A percentile compares a stretch with the other conserved stretches of the same genome.
phyloP scores from a whole-genome alignment of 2,329 filamentous ascomycete genomes.

The Nothophoma quercina region DNA sequence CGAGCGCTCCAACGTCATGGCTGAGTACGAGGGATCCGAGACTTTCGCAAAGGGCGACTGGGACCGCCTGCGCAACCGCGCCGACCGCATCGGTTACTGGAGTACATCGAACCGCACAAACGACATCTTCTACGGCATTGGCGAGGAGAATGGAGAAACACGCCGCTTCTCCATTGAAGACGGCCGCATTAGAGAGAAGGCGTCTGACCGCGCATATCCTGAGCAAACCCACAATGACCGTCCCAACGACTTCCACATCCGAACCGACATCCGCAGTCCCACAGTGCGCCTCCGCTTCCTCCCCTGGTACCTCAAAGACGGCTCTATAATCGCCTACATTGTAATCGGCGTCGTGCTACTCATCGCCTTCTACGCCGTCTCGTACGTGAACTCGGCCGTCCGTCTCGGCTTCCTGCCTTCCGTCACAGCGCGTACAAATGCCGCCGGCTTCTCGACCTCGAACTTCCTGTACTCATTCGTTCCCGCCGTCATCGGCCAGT shows the following conservation, averaged over 20 bases:
- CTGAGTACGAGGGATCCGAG: conserved; percentile 75
- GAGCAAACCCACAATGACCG: conserved; percentile 20
- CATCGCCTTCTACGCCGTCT: conserved; percentile 71
- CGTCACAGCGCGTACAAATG: conserved; percentile 67
- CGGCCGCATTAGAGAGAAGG: conserved; percentile 58
- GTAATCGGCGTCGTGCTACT: conserved; percentile 51
- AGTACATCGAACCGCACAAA: conserved; percentile 68
- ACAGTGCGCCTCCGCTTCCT: conserved; percentile 71
- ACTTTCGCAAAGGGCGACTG: conserved; percentile 63
- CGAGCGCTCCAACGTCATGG: conserved; percentile 78
- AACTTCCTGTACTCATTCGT: conserved; percentile 88
- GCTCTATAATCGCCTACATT: conserved; percentile 70
- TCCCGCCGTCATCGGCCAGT: conserved; percentile 71
- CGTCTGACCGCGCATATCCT: conserved; percentile 32
- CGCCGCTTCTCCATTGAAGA: conserved; percentile 60
- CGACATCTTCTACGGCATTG: conserved; percentile 80
- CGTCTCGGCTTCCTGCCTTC: conserved; percentile 74
- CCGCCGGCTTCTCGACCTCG: conserved; percentile 76
- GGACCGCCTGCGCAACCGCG: conserved; percentile 63
- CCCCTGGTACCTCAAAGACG: conserved; percentile 77
- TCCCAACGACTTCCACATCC: conserved; percentile 54
- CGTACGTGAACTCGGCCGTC: conserved; percentile 75
- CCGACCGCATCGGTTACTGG: conserved; percentile 88
- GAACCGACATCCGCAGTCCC: conserved; percentile 60
- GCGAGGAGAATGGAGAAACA: conserved; percentile 65